phyloP scores from a whole-genome alignment of 805 yeast genomes.

The Candida rishiriensis region DNA sequence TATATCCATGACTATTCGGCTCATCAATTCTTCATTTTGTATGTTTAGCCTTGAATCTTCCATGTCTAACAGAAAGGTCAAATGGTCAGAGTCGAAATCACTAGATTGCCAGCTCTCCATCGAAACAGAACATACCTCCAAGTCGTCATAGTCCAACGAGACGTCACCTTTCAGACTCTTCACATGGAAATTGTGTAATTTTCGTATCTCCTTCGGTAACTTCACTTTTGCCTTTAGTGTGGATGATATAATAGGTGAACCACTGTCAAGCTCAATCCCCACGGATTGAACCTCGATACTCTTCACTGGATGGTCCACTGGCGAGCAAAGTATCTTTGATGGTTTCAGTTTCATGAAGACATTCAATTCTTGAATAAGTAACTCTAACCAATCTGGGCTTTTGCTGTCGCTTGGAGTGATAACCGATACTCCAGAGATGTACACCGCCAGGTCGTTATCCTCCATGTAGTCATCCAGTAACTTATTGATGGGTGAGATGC shows the following conservation, averaged over 20 bases:
- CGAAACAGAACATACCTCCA: background rate
- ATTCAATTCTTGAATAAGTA: slow-evolving; percentile 3
- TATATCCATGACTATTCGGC: background rate
- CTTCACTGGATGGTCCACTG: slow-evolving; percentile 2
- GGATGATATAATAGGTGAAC: slow-evolving; percentile 3
- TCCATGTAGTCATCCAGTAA: slow-evolving; percentile 1
- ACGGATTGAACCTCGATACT: slow-evolving; percentile 2
- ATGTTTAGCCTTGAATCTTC: slow-evolving; percentile 6
- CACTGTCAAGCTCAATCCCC: slow-evolving; percentile 5
- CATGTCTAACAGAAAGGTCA: slow-evolving; percentile 4
- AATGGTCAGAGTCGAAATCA: slow-evolving; percentile 13
- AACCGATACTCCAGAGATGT: slow-evolving; percentile 4
- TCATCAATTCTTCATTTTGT: background rate
- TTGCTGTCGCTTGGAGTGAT: background rate
- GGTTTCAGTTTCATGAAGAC: background rate
- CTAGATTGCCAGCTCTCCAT: slow-evolving; percentile 16
- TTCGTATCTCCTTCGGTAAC: slow-evolving; percentile 4
- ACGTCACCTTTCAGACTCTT: slow-evolving; percentile 3
- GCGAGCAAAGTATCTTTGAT: background rate
- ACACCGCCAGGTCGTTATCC: slow-evolving; percentile 1
- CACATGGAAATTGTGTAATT: slow-evolving; percentile 1
- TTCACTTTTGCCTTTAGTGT: background rate
- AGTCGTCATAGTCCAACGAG: background rate
- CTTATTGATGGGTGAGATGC: slow-evolving; percentile 8
- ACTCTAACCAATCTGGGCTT: slow-evolving; percentile 7